Evolutionary conservation across 2,329 filamentous ascomycete species (phyloP), one percentile per base, ranked within the genome.

Genomic region (Penicillium sp.): DNA sequence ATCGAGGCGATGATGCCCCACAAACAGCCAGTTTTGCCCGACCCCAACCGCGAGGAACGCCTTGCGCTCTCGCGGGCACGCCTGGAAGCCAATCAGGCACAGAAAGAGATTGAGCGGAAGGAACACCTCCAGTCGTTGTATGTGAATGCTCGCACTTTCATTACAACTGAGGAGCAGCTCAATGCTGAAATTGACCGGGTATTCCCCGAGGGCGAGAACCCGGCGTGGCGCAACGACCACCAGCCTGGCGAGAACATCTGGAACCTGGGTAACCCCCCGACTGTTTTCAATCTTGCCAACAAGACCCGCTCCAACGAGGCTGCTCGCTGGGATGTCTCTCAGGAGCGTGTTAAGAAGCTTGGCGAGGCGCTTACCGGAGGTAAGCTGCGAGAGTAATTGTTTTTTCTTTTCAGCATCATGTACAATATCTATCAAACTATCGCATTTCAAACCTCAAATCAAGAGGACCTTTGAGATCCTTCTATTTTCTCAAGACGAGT

Each of bases 121-220:
- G 85, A 93, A 62, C 83, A 87, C 16, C 77, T 99, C 31, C 90
- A 96, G 75, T 86, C 90, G 56, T 82, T 99, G 13, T 99, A 99
- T 76, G 89, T 94, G 77, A 89, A 92, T 65, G 92, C 94, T 5
- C 84, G 89, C 26, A 79, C 85, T 38, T 99, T 97, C 76, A 97
- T 99, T 70, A 87, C 91, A 18, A 87, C 83, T 24, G 92, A 96
- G 72, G 77, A 82, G 49, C 88, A 96, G 72, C 82, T 99, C 34
- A 83, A 89, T 64, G 79, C 80, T 16, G 83, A 86, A 62, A 87
- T 97, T 55, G 88, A 95, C 22, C 77, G 81, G 60, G 81, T 88
- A n/a, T 99, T 97, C 76, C 82, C 85, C 16, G 84, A 86, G 26
- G 81, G 84, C 60, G 75, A 72, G 76, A 76, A 76, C 59, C 63